Conservation (phyloP, 225 moss, liverwort and hornwort species). For the Straminergon stramineum region DNA sequence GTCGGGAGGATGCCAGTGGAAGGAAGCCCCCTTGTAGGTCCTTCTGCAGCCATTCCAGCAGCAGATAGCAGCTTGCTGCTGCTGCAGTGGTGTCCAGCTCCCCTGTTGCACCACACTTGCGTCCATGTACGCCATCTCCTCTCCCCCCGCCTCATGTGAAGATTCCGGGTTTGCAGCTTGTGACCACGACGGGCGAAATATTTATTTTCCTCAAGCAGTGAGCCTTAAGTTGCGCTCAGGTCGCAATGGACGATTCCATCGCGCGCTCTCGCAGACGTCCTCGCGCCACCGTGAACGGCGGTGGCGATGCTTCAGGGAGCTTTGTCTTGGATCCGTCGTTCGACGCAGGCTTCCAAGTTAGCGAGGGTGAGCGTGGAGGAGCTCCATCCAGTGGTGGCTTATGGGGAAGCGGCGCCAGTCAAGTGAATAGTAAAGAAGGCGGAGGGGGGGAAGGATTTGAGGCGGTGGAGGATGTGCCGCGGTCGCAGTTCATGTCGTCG, state of each 20-base stretch:
- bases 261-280: constrained; percentile 18
- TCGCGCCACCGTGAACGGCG: not conserved
- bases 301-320: constrained; percentile 1
- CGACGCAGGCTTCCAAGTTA: constrained; percentile 19
- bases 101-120: not conserved
- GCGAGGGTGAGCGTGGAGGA: constrained; percentile 1
- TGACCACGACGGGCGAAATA: constrained; percentile 1
- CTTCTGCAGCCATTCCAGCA: not conserved
- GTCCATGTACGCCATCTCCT: not conserved
- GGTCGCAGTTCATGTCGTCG: constrained; percentile 23
- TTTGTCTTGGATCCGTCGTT: constrained; percentile 14
- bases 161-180: not conserved
- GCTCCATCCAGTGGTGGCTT: not conserved
- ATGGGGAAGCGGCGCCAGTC: constrained; percentile 5
- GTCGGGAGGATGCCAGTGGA: not conserved
- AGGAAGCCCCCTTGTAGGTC: not conserved
- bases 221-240: not conserved
- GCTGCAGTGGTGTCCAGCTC: not conserved
- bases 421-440: not conserved
- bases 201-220: not conserved
- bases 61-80: not conserved
- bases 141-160: not conserved
- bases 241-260: constrained; percentile 8
- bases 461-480: constrained; percentile 9
- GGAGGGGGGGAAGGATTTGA: constrained; percentile 2